These are phyloP conservation scores for Citrus inodora DNA, from an alignment of 345 rosid species.

Conservation along the genomic window DNA sequence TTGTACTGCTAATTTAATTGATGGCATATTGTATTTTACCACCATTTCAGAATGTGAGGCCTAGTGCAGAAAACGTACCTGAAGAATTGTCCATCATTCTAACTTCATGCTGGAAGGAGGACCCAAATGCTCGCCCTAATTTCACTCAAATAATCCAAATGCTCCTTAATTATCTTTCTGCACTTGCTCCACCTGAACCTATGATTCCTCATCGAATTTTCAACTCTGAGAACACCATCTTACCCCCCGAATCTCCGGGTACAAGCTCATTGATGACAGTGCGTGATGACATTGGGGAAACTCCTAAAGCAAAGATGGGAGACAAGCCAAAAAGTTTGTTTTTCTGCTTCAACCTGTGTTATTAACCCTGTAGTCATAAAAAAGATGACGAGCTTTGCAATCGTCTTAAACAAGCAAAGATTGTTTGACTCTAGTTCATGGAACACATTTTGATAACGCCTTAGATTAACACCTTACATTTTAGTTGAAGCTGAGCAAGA, in stretches of 20 bases:
- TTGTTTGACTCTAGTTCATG: background rate
- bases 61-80: slow-evolving; percentile 78
- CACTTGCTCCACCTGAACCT: slow-evolving; percentile 51
- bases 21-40: slow-evolving; percentile 1
- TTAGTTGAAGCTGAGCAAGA: slow-evolving; percentile 4
- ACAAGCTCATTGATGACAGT: slow-evolving; percentile 87
- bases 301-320: slow-evolving; percentile 56
- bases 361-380: slow-evolving; percentile 29
- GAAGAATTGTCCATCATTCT: slow-evolving; percentile 72
- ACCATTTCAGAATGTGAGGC: slow-evolving; percentile 71
- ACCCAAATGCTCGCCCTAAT: slow-evolving; percentile 81
- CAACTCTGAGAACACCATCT: slow-evolving; percentile 55
- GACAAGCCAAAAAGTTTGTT: slow-evolving; percentile 63
- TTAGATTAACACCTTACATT: slow-evolving; percentile 8
- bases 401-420: background rate
- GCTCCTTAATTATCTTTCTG: slow-evolving; percentile 65
- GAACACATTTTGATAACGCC: slow-evolving; percentile 15
- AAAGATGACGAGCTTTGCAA: background rate
- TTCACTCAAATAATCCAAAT: slow-evolving; percentile 80
- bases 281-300: slow-evolving; percentile 57
- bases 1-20: background rate
- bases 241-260: slow-evolving; percentile 89
- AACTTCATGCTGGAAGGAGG: slow-evolving; percentile 94
- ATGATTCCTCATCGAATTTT: slow-evolving; percentile 56
- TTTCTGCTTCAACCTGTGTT: slow-evolving; percentile 84